Evolutionary conservation across 306 rosid genomes (phyloP).

Genomic region (Medicago lupulina): DNA sequence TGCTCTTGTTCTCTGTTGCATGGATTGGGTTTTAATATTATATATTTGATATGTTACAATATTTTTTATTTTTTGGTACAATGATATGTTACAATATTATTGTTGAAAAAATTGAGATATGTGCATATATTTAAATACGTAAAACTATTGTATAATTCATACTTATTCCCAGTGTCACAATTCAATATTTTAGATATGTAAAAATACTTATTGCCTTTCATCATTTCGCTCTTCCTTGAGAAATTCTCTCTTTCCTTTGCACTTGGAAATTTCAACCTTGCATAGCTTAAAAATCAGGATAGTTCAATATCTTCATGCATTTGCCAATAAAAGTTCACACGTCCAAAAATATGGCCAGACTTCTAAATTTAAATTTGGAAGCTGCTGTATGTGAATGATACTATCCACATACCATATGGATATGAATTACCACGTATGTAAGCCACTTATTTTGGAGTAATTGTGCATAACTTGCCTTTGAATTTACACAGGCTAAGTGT

Average conservation of each 20-base stretch:
- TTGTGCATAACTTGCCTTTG: background rate
- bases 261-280: background rate
- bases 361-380: background rate
- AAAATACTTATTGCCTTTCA: background rate
- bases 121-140: background rate
- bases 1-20: conserved; percentile 20
- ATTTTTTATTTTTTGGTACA: too few relatives aligned
- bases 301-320: background rate
- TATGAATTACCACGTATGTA: background rate
- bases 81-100: conserved; percentile 2
- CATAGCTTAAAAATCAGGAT: background rate
- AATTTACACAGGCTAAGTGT: background rate
- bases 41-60: background rate
- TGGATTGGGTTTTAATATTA: conserved; percentile 2
- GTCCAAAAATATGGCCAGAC: background rate
- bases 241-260: background rate
- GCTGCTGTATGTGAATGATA: background rate
- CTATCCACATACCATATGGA: background rate
- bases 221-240: background rate
- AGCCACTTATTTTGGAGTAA: background rate
- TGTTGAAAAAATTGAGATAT: background rate
- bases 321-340: background rate
- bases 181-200: too few relatives aligned
- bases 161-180: background rate
- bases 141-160: background rate